Base-by-base conservation (phyloP, 176 grass and related monocot species). In the Hyparrhenia diplandra region DNA sequence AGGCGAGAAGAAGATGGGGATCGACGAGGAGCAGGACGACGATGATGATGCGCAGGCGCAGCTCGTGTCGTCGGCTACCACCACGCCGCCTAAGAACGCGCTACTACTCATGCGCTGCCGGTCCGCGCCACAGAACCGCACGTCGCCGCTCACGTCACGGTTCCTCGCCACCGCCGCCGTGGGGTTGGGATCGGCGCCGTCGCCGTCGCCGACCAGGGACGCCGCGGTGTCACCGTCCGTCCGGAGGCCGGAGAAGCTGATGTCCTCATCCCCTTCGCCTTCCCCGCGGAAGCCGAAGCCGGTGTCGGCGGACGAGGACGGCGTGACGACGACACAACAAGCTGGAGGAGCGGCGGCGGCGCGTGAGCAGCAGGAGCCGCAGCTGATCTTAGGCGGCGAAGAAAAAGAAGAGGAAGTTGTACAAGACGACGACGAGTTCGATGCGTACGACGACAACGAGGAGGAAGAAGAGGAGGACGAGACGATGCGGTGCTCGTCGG, bases 31-130 rank as follows among this genome's bases (percentile, higher is more conserved):
- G 8, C 21, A 74, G 46, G 51, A 72, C 13, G 64, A 79, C 4
- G 58, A n/a, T 1, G 64, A 54, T 21, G 87, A 87, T 28, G 30
- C 0, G 42, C 40, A 47, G 8, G 71, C 86, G 59, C 83, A 81
- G 76, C 84, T 87, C 1, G 84, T 83, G 52, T 88, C 92, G 21
- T 89, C 92, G 10, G 82, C 75, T 2, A 90, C 90, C 51, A 74
- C 92, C 8, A 88, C 88, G 27, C 96, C 96, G 25, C 96, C 92
- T 4, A 99, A 93, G 73, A 95, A 99, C 81, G 96, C 96, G 20
- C 96, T 99, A 36, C 75, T 99, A n/a, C 85, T 99, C 10, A 99
- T 99, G 96, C 87, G 96, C 18, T 93, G 96, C 86, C 92, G 96
- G 6, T 99, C 96, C 2, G 92, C 96, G 30, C 96, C 96, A 63